Conservation (phyloP, 169 alveolate genomes). For the Fabrea salina region DNA sequence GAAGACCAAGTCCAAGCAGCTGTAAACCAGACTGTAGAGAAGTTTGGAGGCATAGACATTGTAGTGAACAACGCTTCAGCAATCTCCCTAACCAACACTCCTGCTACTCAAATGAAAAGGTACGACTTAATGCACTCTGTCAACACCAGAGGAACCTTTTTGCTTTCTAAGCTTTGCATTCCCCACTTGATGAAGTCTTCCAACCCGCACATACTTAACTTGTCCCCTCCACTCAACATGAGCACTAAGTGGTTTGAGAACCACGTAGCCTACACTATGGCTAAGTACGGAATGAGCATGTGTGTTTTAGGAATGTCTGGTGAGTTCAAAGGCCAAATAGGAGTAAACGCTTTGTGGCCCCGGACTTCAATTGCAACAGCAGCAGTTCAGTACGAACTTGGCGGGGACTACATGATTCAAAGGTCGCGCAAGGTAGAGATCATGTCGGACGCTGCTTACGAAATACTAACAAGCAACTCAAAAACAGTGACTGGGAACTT, state of each 20-base stretch:
- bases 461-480: constrained; percentile 51
- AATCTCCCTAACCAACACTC: constrained; percentile 47
- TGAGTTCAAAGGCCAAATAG: constrained; percentile 57
- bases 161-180: constrained; percentile 57
- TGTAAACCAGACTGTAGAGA: constrained; percentile 48
- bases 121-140: constrained; percentile 65
- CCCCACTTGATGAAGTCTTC: constrained; percentile 61
- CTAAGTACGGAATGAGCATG: constrained; percentile 72
- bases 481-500: constrained; percentile 59
- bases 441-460: constrained; percentile 73
- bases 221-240: constrained; percentile 65
- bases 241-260: constrained; percentile 57
- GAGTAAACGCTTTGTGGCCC: constrained; percentile 74
- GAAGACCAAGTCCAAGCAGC: constrained; percentile 60
- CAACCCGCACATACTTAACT: constrained; percentile 70
- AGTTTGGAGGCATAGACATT: constrained; percentile 75
- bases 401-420: constrained; percentile 58
- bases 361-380: constrained; percentile 71
- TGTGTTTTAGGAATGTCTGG: constrained; percentile 63
- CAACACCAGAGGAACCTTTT: constrained; percentile 70
- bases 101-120: constrained; percentile 51
- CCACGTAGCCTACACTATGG: constrained; percentile 61
- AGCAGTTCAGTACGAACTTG: constrained; percentile 50
- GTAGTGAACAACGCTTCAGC: constrained; percentile 74
- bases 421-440: constrained; percentile 61